These are phyloP conservation scores for Tympanopsis confertula DNA, from an alignment of 2,329 filamentous ascomycete species.

Conservation along the genomic window DNA sequence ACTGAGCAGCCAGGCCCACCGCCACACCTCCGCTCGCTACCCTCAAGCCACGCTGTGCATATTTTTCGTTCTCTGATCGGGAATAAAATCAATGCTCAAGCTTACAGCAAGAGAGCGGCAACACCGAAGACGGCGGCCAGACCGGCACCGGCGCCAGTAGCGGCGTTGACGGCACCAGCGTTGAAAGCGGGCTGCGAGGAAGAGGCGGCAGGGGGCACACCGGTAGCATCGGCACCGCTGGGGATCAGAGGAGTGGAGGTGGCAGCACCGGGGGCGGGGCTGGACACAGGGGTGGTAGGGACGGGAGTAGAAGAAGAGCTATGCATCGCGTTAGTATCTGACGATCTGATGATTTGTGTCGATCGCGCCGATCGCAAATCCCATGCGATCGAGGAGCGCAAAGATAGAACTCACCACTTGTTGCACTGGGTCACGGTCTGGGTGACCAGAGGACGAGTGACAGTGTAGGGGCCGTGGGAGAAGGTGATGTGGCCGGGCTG, in stretches of 20 bases:
- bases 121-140: conserved; percentile 39
- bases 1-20: no score
- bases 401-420: not conserved
- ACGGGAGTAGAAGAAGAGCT: conserved; percentile 3
- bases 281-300: conserved; percentile 10
- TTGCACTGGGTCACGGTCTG: not conserved
- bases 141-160: conserved; percentile 31
- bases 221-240: not conserved
- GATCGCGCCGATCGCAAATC: no score
- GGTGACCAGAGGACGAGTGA: not conserved
- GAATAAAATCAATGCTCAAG: not conserved
- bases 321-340: not conserved
- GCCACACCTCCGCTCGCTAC: no score
- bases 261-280: conserved; percentile 8
- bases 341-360: no score
- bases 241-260: not conserved
- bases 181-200: not conserved
- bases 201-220: not conserved
- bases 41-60: no score
- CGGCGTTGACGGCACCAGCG: conserved; percentile 31
- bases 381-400: no score
- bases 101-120: conserved; percentile 31
- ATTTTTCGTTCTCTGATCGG: no score
- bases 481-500: not conserved
- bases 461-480: not conserved